These are phyloP conservation scores for Aspergillus neotritici DNA, from an alignment of 2,329 filamentous ascomycete genomes.

Conservation along the genomic window DNA sequence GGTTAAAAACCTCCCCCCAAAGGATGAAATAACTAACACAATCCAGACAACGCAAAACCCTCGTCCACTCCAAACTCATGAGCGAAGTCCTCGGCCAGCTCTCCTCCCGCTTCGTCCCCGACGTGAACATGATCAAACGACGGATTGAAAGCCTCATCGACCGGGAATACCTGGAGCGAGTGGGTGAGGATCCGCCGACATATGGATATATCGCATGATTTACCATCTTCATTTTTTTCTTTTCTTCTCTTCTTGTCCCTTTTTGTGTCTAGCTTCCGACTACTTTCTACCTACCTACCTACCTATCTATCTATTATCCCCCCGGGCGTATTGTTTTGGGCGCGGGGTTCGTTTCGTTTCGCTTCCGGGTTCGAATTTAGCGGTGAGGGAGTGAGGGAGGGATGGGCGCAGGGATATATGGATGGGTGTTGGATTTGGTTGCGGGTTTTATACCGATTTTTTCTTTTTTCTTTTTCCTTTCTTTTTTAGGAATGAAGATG, in stretches of 20 bases:
- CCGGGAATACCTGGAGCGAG: conserved; percentile 47
- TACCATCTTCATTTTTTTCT: neutral
- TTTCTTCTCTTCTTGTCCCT: neutral
- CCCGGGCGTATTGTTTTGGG: neutral
- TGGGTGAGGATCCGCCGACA: conserved; percentile 39
- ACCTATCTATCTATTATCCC: neutral
- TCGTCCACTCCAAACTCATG: conserved; percentile 46
- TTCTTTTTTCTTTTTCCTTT: neutral
- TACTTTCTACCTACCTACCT: neutral
- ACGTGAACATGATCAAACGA: conserved; percentile 50
- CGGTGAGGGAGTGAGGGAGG: conserved; percentile 17
- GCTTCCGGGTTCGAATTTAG: conserved; percentile 18
- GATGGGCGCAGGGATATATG: conserved; percentile 1
- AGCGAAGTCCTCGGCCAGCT: conserved; percentile 48
- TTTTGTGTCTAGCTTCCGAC: neutral
- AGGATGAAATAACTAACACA: conserved; percentile 6
- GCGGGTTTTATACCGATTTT: conserved; percentile 3
- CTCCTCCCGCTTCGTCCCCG: conserved; percentile 45
- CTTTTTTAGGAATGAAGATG: too few relatives aligned
- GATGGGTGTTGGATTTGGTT: too few relatives aligned
- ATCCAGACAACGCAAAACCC: conserved; percentile 43
- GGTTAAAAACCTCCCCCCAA: conserved; percentile 1
- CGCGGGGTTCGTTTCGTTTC: too few relatives aligned
- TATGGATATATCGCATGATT: conserved; percentile 42
- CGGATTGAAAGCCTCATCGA: conserved; percentile 51